These are phyloP conservation scores for Fusarium sp. DNA, from an alignment of 2,329 filamentous ascomycete genomes.

Conservation along the genomic window DNA sequence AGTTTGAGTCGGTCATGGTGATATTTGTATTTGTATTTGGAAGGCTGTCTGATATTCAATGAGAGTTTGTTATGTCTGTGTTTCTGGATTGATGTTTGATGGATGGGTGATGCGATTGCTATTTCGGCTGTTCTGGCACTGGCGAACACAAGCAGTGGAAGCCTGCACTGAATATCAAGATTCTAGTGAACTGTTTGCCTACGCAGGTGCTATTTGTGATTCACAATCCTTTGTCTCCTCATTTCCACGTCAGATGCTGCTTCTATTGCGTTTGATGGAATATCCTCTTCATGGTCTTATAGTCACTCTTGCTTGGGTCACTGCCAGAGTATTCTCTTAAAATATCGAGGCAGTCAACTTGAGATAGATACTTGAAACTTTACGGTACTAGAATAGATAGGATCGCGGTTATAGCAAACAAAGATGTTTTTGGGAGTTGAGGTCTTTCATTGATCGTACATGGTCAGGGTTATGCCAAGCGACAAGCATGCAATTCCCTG, in stretches of 20 bases:
- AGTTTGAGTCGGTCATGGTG: constrained; percentile 41
- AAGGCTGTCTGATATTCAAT: neutral
- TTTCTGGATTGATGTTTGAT: neutral
- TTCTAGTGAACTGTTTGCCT: neutral
- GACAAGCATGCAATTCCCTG: neutral
- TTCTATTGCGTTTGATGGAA: neutral
- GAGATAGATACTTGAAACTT: neutral
- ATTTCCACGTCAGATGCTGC: neutral
- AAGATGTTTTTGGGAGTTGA: neutral
- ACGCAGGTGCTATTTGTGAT: neutral
- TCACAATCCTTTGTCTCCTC: neutral
- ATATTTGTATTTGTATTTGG: neutral
- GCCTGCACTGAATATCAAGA: neutral
- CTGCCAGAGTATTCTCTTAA: neutral
- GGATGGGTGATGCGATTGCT: neutral
- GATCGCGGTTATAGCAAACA: neutral
- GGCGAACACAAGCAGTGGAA: neutral
- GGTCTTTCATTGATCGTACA: neutral
- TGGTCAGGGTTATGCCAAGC: neutral
- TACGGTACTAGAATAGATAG: neutral
- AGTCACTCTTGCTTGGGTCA: neutral
- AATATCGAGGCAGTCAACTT: neutral
- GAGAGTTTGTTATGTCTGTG: neutral
- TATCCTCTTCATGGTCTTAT: neutral
- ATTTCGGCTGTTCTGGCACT: neutral